Conservation (phyloP, 768 basidiomycete genomes). For the Lactifluus pinguis region DNA sequence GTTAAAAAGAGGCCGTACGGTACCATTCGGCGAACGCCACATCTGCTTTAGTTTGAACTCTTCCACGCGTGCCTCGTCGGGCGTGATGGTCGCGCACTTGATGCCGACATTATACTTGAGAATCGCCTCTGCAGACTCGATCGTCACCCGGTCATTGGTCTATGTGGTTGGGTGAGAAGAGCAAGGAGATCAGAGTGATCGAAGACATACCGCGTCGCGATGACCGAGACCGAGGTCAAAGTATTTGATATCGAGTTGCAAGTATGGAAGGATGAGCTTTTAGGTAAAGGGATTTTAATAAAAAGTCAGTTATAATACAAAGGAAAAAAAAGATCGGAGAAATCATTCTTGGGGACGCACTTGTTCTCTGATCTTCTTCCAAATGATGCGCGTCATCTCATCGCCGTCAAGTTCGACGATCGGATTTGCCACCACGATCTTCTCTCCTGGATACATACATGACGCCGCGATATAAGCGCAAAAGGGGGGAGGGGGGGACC, state of each 20-base stretch:
- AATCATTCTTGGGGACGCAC: constrained; percentile 33
- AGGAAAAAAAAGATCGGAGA: no score
- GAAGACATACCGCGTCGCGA: constrained; percentile 63
- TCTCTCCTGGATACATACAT: constrained; percentile 23
- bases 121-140: constrained; percentile 92
- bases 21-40: constrained; percentile 97
- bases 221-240: constrained; percentile 93
- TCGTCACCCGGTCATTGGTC: constrained; percentile 91
- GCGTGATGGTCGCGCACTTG: constrained; percentile 99
- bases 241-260: constrained; percentile 96
- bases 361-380: constrained; percentile 96
- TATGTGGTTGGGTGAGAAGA: constrained; percentile 23
- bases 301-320: no score
- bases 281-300: no score
- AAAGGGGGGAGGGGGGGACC: not conserved
- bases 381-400: constrained; percentile 99
- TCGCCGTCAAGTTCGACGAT: constrained; percentile 95
- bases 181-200: not conserved
- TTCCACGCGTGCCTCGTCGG: constrained; percentile 90
- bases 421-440: constrained; percentile 80
- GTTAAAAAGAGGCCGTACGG: constrained; percentile 42
- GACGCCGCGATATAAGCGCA: not conserved
- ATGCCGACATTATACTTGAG: constrained; percentile 92
- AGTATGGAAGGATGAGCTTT: constrained; percentile 90
- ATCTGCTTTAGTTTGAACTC: constrained; percentile 99